Evolutionary conservation across 1,284 basidiomycete species (phyloP), one percentile per base, ranked within the genome.

Genomic region (Ceratobasidium sp.): DNA sequence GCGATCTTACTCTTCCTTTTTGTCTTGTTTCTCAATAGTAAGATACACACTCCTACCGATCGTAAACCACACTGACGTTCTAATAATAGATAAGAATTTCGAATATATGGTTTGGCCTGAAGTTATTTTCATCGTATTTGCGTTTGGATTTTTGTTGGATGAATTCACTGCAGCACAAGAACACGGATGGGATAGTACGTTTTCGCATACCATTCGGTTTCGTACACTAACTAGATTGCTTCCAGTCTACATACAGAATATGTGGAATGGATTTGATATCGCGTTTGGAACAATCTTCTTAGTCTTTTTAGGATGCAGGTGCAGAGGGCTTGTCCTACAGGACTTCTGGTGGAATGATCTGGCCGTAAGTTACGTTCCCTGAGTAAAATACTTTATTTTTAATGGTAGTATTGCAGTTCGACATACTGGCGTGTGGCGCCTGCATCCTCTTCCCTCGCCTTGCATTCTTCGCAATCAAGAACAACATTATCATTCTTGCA

Each of bases 231-330:
- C 69, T 78, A 63, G 12, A n/a, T 63, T 77, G 46, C 76, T 39
- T 26, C 9, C 81, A 94, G 94, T 96, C 73, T 95, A 95, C 83
- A 90, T 94, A 61, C 93, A 42, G 61, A 82, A 93, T 92, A 91
- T 95, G 84, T 97, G 95, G 95, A 97, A 96, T 83, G 92, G 91
- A 0, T 95, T 97, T 81, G 96, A 97, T 83, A 90, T 94, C 5
- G 87, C 90, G 0, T 96, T 95, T 84, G 89, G 95, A 66, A 79
- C 89, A 44, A 88, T 96, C 63, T 95, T 94, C 84, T 81, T 94
- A 28, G 86, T 88, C 5, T 97, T 95, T 84, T 84, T 94, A 5
- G 86, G 84, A 18, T 86, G 95, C 72, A 89, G 95, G 60, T 86
- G 92, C 67, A 89, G 90, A 81, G 94, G 93, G 0, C 86, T 97